phyloP scores from a whole-genome alignment of 352 stramenopile genomes.

The Phytophthora litchii region DNA sequence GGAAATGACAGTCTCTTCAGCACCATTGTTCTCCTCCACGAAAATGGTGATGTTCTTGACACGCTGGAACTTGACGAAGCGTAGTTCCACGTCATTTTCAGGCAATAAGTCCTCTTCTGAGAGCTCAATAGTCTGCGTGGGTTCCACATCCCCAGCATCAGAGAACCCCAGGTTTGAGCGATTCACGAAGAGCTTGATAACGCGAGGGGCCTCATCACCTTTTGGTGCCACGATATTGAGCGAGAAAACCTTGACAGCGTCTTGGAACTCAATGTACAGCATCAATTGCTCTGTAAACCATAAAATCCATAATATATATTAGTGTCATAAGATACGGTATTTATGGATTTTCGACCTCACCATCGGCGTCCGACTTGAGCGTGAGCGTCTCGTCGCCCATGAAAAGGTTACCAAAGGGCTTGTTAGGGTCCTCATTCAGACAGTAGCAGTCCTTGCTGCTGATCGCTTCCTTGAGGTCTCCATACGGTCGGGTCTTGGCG shows the following conservation, averaged over 20 bases:
- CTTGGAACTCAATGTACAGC: constrained; percentile 84
- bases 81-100: constrained; percentile 70
- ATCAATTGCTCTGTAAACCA: constrained; percentile 70
- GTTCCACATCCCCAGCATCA: constrained; percentile 69
- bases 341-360: constrained; percentile 22
- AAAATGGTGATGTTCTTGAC: constrained; percentile 80
- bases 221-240: constrained; percentile 61
- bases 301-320: not conserved
- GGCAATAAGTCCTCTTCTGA: constrained; percentile 52
- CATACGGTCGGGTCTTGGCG: constrained; percentile 50
- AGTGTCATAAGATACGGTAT: constrained; percentile 3
- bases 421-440: constrained; percentile 78
- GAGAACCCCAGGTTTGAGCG: constrained; percentile 77
- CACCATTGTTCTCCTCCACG: constrained; percentile 81
- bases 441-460: constrained; percentile 74
- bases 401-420: constrained; percentile 79
- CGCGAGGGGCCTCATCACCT: constrained; percentile 58
- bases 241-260: constrained; percentile 80
- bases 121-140: constrained; percentile 76
- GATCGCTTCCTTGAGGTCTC: constrained; percentile 67
- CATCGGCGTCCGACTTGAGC: constrained; percentile 81
- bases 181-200: constrained; percentile 80
- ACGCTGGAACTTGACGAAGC: constrained; percentile 85
- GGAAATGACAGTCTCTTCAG: constrained; percentile 62
- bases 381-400: constrained; percentile 75